These are phyloP conservation scores for Phytopythium litorale DNA, from an alignment of 352 stramenopile genomes.

Conservation along the genomic window DNA sequence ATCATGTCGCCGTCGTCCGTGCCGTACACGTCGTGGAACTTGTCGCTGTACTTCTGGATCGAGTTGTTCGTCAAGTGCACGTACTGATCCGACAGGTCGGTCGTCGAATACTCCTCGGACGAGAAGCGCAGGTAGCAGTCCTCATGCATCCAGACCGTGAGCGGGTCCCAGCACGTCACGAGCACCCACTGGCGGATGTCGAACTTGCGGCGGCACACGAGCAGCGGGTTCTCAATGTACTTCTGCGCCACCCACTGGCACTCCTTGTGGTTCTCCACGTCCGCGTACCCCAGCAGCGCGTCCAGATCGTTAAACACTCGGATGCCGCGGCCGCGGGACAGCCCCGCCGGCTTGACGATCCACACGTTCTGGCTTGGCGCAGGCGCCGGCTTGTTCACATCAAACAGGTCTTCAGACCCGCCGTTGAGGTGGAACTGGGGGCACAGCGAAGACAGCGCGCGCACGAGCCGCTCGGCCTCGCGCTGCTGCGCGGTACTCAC, in stretches of 20 bases:
- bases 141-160: slow-evolving; percentile 92
- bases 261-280: slow-evolving; percentile 86
- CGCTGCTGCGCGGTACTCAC: slow-evolving; percentile 19
- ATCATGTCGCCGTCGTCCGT: slow-evolving; percentile 59
- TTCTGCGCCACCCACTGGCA: slow-evolving; percentile 87
- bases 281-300: slow-evolving; percentile 76
- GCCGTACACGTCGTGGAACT: slow-evolving; percentile 80
- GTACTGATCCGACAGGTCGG: slow-evolving; percentile 85
- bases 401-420: slow-evolving; percentile 26
- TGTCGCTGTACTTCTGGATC: slow-evolving; percentile 91
- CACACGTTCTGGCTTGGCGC: slow-evolving; percentile 80
- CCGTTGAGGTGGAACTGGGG: slow-evolving; percentile 80
- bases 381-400: slow-evolving; percentile 7
- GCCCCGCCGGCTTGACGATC: slow-evolving; percentile 92
- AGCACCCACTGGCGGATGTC: slow-evolving; percentile 93
- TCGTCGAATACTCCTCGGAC: slow-evolving; percentile 75
- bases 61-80: slow-evolving; percentile 94
- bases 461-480: slow-evolving; percentile 27
- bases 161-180: slow-evolving; percentile 90
- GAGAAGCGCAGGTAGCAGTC: slow-evolving; percentile 92
- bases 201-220: slow-evolving; percentile 89
- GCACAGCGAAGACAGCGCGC: slow-evolving; percentile 35
- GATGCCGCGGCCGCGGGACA: slow-evolving; percentile 85
- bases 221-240: slow-evolving; percentile 87
- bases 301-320: slow-evolving; percentile 84